These are phyloP conservation scores for Alternaria brassicicola DNA, from an alignment of 2,329 filamentous ascomycete genomes.

Conservation along the genomic window DNA sequence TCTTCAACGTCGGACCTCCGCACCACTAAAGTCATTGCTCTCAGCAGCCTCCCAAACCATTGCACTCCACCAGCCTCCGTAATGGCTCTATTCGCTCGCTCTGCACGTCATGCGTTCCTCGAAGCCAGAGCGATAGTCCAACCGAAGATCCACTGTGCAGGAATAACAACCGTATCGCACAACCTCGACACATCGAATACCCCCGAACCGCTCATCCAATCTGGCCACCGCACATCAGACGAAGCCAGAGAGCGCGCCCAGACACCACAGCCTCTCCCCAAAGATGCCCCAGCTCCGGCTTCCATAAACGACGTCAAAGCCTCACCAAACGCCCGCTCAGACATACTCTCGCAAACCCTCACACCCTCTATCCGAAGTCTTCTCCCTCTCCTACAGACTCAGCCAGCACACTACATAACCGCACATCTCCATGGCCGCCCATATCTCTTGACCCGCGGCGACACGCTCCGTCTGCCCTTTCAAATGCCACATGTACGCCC, in stretches of 20 bases:
- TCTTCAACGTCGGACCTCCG: constrained; percentile 24
- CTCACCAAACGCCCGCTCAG: constrained; percentile 29
- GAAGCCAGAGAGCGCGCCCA: constrained; percentile 32
- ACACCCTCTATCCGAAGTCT: constrained; percentile 65
- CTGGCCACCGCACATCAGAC: constrained; percentile 48
- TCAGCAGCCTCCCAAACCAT: constrained; percentile 19
- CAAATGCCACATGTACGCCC: constrained; percentile 60
- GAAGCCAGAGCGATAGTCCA: constrained; percentile 63
- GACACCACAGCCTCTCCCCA: constrained; percentile 21
- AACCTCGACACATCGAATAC: constrained; percentile 46
- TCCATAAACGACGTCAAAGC: constrained; percentile 23
- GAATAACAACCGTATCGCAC: constrained; percentile 52
- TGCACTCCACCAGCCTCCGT: constrained; percentile 16
- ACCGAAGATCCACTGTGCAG: constrained; percentile 58
- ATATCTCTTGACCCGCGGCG: constrained; percentile 73
- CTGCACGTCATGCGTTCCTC: constrained; percentile 67
- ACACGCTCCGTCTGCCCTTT: constrained; percentile 58
- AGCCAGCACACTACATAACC: constrained; percentile 78
- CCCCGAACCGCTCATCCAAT: constrained; percentile 55
- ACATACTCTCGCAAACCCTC: constrained; percentile 48
- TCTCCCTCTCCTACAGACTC: constrained; percentile 73
- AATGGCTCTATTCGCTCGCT: constrained; percentile 55
- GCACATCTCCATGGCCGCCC: constrained; percentile 79
- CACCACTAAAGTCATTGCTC: constrained; percentile 16
- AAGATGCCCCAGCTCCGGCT: constrained; percentile 19